Percentiles rank a stretch among this genome's conserved stretches.
These are phyloP conservation scores for Gamarada debralockiae DNA, from an alignment of 495 filamentous ascomycete species.

Conservation along the genomic window DNA sequence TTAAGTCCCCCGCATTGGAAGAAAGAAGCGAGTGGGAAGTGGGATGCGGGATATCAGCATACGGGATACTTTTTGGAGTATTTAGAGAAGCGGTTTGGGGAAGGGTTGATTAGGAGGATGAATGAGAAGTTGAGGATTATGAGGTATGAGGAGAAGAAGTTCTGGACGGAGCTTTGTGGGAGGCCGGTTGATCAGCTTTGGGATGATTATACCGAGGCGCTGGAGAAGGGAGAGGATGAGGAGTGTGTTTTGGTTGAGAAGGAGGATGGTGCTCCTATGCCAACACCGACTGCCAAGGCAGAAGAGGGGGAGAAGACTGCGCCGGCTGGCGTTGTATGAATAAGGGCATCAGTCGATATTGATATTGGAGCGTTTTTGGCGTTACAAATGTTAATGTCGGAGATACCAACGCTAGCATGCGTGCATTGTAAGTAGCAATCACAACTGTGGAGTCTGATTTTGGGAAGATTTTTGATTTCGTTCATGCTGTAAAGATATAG, in stretches of 20 bases:
- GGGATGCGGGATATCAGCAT: conserved; percentile 91
- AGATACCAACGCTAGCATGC: background rate
- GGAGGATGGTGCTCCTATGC: conserved; percentile 14
- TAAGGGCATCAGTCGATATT: no score
- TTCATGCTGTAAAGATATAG: no score
- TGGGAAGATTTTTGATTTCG: no score
- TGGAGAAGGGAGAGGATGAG: conserved; percentile 25
- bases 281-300: background rate
- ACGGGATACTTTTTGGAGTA: conserved; percentile 90
- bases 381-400: no score
- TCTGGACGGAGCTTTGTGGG: conserved; percentile 72
- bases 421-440: background rate
- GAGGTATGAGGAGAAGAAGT: conserved; percentile 54
- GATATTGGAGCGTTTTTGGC: background rate
- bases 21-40: conserved; percentile 52
- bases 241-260: conserved; percentile 26
- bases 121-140: conserved; percentile 64
- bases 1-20: conserved; percentile 85
- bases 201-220: conserved; percentile 58
- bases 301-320: background rate
- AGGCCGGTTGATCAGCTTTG: conserved; percentile 63
- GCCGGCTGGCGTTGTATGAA: background rate
- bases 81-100: conserved; percentile 60
- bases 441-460: background rate
- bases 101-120: conserved; percentile 64